Base-by-base conservation (phyloP, 2,329 filamentous ascomycete species). In the Cordyceps tenuipes region DNA sequence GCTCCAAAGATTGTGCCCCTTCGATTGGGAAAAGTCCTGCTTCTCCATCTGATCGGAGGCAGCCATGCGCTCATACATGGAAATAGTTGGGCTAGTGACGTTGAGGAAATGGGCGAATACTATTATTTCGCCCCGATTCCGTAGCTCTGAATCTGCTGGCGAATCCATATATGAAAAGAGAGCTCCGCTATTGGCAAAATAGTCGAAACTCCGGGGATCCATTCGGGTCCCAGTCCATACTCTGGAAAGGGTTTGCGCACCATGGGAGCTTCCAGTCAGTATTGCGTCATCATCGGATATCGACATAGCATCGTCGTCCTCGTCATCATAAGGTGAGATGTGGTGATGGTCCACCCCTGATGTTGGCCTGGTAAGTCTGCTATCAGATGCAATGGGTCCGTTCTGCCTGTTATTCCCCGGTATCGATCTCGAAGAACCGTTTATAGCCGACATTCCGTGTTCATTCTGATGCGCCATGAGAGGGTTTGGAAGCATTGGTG, bases 61-160 rank as follows among this genome's bases (percentile, higher is more conserved):
- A 70, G 92, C 10, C 34, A 36, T 86, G 57, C 93, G 82, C 72
- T 97, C 92, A 69, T 90, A 96, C 31, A 96, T 81, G 1, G 92
- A 96, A 69, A 97, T 83, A 64, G 84, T 89, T 0, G 91, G 90
- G 0, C 88, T 92, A 2, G 91, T 96, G 7, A 94, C 88, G 65
- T 91, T 88, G 51, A 97, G 85, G 71, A 97, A 97, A 72, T 97
- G 91, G 71, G 88, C 88, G 71, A 97, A 97, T 7, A 96, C 86
- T 34, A 87, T 82, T 15, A 90, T 87, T 12, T 90, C 93, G 64
- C 88, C 86, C 3, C 85, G 82, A 64, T 97, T 91, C 65, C 86
- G 89, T 31, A 97, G 76, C 36, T 94, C 92, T 44, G 87, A 87
- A 36, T 83, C 83, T 23, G 80, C 75, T 4, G 84, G 80, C 1